These are phyloP conservation scores for Sporisorium sorghi DNA, from an alignment of 1,284 basidiomycete species.

Conservation along the genomic window DNA sequence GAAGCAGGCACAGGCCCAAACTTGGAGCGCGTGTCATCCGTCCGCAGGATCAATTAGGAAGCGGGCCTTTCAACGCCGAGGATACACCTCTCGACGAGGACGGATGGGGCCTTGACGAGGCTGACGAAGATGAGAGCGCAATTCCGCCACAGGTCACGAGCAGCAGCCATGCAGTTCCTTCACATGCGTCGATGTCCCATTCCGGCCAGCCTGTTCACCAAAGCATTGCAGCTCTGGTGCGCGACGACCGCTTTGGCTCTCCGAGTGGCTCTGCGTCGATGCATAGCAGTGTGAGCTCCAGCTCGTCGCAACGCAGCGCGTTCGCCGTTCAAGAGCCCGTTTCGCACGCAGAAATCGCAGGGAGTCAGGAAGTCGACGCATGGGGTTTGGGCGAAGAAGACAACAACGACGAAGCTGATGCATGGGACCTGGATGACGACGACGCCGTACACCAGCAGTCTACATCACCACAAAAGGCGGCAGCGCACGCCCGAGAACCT, in stretches of 20 bases:
- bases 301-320: slow-evolving; percentile 32
- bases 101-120: slow-evolving; percentile 59
- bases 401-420: slow-evolving; percentile 32
- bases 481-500: neutral
- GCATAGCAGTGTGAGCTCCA: slow-evolving; percentile 34
- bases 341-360: neutral
- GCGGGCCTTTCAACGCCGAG: slow-evolving; percentile 55
- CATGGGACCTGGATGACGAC: slow-evolving; percentile 43
- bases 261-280: slow-evolving; percentile 31
- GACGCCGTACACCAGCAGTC: slow-evolving; percentile 1
- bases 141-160: neutral
- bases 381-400: slow-evolving; percentile 57
- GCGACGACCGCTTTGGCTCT: slow-evolving; percentile 15
- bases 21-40: slow-evolving; percentile 55
- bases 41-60: slow-evolving; percentile 58
- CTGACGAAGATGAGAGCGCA: slow-evolving; percentile 24
- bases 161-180: neutral
- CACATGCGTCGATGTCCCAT: neutral
- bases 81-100: slow-evolving; percentile 43
- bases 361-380: slow-evolving; percentile 40
- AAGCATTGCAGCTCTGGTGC: slow-evolving; percentile 17
- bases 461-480: slow-evolving; percentile 4
- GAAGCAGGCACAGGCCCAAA: slow-evolving; percentile 37
- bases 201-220: slow-evolving; percentile 11
- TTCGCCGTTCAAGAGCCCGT: slow-evolving; percentile 25